Base-by-base conservation (phyloP, 2,329 filamentous ascomycete species). In the Lomentospora prolificans region DNA sequence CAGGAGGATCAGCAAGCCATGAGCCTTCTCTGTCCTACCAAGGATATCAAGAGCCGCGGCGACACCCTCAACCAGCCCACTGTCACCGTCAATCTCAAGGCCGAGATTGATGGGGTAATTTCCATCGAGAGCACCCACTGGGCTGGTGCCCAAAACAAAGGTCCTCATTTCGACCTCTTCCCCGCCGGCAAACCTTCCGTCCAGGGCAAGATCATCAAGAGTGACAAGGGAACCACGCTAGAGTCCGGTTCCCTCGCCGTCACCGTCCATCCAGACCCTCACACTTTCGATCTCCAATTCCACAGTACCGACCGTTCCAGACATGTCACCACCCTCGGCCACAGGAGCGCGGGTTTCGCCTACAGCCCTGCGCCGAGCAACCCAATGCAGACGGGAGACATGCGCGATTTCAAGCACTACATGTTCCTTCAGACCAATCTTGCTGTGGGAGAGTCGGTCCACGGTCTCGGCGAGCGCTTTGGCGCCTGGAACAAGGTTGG, bases 401-500 rank as follows among this genome's bases (percentile, higher is more conserved):
- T 71, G 67, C 61, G 66, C 25, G 67, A 76, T 61, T 72, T 79
- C 60, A 69, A 74, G 55, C 79, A 81, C 64, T 79, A 80, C 65
- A 75, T 81, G 60, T 80, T 81, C 62, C 75, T 77, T 28, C 78
- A 81, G 64, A 80, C 77, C 1, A 75, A 72, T 4, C 69, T 82
- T 2, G 69, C 71, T 2, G 77, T 81, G 0, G 79, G 79, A 27
- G 87, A 90, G 67, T 81, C 82, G 0, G 77, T 90, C 12, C 86
- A 89, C 66, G 87, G 87, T 0, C 75, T 90, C 3, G 87, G 87
- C 1, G 87, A 90, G 69, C 76, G 87, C 12, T 91, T 90, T 64
- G 87, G 87, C 0, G 80, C 85, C 5, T 87, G 87, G 69, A 86
- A 87, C 66, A 90, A 88, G 67, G 82, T 89, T 44, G 87, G 87